A percentile compares a stretch with the other conserved stretches of the same genome.
These are phyloP conservation scores for Inga oerstediana DNA, from an alignment of 306 rosid genomes.

Conservation along the genomic window DNA sequence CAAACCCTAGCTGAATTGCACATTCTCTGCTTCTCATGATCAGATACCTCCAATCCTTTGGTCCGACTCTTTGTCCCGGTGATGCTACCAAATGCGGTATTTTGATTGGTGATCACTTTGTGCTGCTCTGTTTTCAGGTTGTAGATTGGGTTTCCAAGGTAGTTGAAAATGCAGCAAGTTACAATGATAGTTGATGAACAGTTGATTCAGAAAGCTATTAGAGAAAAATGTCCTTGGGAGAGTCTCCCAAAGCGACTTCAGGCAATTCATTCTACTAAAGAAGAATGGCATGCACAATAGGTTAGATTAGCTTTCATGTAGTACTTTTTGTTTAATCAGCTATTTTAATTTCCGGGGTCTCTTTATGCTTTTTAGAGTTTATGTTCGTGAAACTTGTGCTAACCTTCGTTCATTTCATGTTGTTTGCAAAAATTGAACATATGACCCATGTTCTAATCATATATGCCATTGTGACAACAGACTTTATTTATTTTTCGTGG, in stretches of 20 bases:
- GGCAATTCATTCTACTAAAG: slow-evolving; percentile 72
- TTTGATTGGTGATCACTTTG: too few relatives aligned
- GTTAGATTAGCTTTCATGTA: slow-evolving; percentile 39
- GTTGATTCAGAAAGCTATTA: slow-evolving; percentile 65
- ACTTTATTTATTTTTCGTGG: too few relatives aligned
- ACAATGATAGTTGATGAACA: slow-evolving; percentile 77
- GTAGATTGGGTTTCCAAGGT: not conserved
- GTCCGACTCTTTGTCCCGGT: not conserved
- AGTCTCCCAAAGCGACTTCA: slow-evolving; percentile 87
- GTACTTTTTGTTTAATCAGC: not conserved
- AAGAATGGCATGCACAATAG: slow-evolving; percentile 95
- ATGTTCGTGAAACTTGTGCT: not conserved
- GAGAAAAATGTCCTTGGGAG: slow-evolving; percentile 93
- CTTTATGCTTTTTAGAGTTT: not conserved
- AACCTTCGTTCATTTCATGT: not conserved
- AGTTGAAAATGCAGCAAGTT: not conserved
- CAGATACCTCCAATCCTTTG: not conserved
- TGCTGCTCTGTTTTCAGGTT: not conserved
- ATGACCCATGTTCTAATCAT: too few relatives aligned
- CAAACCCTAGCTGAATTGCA: not conserved
- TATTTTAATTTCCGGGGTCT: not conserved
- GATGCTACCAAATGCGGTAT: not conserved
- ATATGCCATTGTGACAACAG: too few relatives aligned
- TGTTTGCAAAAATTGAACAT: not conserved
- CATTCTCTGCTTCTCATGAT: not conserved